phyloP scores from a whole-genome alignment of 208 protist genomes.

The Spongospora subterranea region DNA sequence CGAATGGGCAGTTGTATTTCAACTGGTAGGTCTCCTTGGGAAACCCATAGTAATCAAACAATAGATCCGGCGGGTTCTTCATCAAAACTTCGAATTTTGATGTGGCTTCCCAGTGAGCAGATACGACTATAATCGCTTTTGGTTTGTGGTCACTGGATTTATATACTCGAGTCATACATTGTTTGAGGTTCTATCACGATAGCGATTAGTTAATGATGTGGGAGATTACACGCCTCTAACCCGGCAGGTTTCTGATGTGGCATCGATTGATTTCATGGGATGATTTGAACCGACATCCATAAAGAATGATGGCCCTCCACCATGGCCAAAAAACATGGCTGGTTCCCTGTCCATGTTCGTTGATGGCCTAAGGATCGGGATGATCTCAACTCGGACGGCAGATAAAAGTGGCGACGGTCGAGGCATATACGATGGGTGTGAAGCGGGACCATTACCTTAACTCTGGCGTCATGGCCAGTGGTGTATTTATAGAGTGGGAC shows the following conservation, averaged over 20 bases:
- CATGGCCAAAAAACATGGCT: slow-evolving; percentile 31
- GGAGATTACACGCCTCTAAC: not conserved
- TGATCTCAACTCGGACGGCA: too few species aligned
- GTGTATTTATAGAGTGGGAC: too few species aligned
- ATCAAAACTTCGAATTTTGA: not conserved
- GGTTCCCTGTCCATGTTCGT: not conserved
- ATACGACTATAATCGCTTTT: not conserved
- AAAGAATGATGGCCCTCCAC: slow-evolving; percentile 9
- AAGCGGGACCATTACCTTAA: too few species aligned
- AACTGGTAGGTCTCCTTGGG: not conserved
- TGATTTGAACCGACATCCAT: not conserved
- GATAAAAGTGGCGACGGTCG: too few species aligned
- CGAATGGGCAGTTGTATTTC: not conserved
- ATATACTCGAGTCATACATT: not conserved
- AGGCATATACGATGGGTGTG: too few species aligned
- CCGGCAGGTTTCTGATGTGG: not conserved
- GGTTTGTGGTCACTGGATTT: not conserved
- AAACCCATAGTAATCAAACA: slow-evolving; percentile 55
- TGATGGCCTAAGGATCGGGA: too few species aligned
- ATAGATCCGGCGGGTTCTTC: not conserved
- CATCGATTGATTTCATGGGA: not conserved
- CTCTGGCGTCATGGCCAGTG: too few species aligned
- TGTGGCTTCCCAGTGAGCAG: slow-evolving; percentile 5
- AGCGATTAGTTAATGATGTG: not conserved
- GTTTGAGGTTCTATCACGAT: not conserved